These are phyloP conservation scores for Neurospora sp. DNA, from an alignment of 2,329 filamentous ascomycete species.

Conservation along the genomic window DNA sequence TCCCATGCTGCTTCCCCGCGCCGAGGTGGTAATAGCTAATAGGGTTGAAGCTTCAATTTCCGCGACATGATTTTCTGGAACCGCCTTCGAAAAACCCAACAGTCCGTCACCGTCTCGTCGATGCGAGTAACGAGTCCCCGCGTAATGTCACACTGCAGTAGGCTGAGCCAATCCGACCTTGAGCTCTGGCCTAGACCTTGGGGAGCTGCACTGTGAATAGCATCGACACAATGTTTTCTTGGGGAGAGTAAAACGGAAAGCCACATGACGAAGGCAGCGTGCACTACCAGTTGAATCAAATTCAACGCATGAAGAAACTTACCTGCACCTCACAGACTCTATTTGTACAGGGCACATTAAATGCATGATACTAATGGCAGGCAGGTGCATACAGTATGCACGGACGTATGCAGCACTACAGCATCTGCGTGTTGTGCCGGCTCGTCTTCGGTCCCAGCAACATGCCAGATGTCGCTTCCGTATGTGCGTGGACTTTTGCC, in stretches of 20 bases:
- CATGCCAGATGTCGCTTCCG: not conserved
- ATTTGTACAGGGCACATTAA: not conserved
- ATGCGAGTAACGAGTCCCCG: not conserved
- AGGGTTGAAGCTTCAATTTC: not conserved
- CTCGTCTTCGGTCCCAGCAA: not conserved
- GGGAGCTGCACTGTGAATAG: not conserved
- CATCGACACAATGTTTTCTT: not conserved
- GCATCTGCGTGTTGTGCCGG: not conserved
- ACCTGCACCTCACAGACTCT: not conserved
- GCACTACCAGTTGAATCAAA: not conserved
- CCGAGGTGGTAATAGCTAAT: not conserved
- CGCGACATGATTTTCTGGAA: not conserved
- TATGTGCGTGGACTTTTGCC: not conserved
- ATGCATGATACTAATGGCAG: not conserved
- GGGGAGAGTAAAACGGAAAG: not conserved
- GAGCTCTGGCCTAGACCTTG: not conserved
- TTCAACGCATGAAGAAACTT: not conserved
- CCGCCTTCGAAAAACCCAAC: not conserved
- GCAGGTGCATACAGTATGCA: not conserved
- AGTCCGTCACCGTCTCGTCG: not conserved
- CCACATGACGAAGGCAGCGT: not conserved
- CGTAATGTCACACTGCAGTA: not conserved
- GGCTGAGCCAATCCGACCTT: not conserved
- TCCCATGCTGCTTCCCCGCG: not conserved
- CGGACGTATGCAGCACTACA: not conserved